Conservation (phyloP, 441 rosid genomes). For the Melastoma candidum region DNA sequence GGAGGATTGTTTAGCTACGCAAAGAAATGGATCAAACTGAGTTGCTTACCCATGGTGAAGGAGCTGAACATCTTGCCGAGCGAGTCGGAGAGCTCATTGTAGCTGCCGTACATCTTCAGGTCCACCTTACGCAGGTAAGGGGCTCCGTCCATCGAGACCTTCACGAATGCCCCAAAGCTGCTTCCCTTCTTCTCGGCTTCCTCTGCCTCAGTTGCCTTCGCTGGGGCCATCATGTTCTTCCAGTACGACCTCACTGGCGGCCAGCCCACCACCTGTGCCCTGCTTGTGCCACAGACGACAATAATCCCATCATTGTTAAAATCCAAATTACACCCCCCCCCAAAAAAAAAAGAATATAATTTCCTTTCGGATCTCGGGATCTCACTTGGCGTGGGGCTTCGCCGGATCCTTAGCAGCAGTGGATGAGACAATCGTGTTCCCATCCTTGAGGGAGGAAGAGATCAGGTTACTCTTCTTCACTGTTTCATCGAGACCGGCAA, state of each 20-base stretch:
- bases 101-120: constrained; percentile 9
- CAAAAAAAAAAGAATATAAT: background rate
- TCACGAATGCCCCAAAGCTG: constrained; percentile 7
- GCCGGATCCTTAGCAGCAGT: constrained; percentile 5
- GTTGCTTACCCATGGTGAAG: constrained; percentile 1
- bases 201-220: background rate
- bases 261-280: constrained; percentile 13
- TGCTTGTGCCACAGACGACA: background rate
- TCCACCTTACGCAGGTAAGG: constrained; percentile 10
- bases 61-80: constrained; percentile 10
- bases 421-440: too few species aligned
- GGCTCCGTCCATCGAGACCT: constrained; percentile 12
- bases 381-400: constrained; percentile 7
- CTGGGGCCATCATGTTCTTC: constrained; percentile 5
- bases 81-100: constrained; percentile 9
- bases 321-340: background rate
- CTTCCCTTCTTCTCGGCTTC: constrained; percentile 3
- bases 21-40: too few species aligned
- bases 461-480: too few species aligned
- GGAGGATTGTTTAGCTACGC: too few species aligned
- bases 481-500: too few species aligned
- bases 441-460: too few species aligned
- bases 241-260: constrained; percentile 9
- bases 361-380: too few species aligned
- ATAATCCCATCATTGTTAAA: background rate